Percentiles rank a stretch among this genome's conserved stretches.
Conservation (phyloP, 1,139 yeast species). For the Geotrichum macrosporum region DNA sequence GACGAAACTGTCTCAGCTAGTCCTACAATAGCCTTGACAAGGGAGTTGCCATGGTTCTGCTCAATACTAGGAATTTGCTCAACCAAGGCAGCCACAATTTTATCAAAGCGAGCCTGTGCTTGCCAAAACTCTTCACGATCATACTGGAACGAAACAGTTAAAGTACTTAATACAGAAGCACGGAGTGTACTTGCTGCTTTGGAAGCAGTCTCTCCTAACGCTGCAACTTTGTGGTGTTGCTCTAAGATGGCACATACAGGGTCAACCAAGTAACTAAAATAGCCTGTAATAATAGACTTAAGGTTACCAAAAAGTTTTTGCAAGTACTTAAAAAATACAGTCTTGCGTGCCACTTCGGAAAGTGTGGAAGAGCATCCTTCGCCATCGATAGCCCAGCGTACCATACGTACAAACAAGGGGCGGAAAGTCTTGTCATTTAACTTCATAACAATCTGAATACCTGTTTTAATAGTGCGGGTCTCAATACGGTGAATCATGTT, state of each 20-base stretch:
- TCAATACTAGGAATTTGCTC: conserved; percentile 64
- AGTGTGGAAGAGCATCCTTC: conserved; percentile 54
- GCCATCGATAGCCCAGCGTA: conserved; percentile 91
- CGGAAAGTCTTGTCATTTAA: conserved; percentile 90
- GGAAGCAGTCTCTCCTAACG: conserved; percentile 9
- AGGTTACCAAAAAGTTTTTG: conserved; percentile 77
- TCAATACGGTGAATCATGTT: conserved; percentile 81
- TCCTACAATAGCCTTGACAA: conserved; percentile 75
- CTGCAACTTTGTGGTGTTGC: conserved; percentile 21
- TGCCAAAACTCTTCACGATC: conserved; percentile 96
- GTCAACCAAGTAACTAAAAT: conserved; percentile 80
- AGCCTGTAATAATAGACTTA: conserved; percentile 81
- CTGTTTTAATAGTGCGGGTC: conserved; percentile 66
- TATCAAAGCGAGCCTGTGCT: conserved; percentile 75
- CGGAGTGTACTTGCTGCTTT: conserved; percentile 50
- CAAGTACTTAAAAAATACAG: conserved; percentile 82
- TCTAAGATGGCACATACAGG: conserved; percentile 54
- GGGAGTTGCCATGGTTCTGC: conserved; percentile 51
- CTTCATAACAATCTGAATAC: conserved; percentile 76
- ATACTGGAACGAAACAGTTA: conserved; percentile 74
- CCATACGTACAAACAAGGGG: conserved; percentile 80
- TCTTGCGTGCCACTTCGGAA: conserved; percentile 26
- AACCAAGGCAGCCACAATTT: conserved; percentile 58
- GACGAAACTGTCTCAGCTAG: conserved; percentile 65
- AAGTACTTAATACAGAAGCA: conserved; percentile 65